Base-by-base conservation (phyloP, 768 basidiomycete genomes). In the Omphalotus guepiniiformis region DNA sequence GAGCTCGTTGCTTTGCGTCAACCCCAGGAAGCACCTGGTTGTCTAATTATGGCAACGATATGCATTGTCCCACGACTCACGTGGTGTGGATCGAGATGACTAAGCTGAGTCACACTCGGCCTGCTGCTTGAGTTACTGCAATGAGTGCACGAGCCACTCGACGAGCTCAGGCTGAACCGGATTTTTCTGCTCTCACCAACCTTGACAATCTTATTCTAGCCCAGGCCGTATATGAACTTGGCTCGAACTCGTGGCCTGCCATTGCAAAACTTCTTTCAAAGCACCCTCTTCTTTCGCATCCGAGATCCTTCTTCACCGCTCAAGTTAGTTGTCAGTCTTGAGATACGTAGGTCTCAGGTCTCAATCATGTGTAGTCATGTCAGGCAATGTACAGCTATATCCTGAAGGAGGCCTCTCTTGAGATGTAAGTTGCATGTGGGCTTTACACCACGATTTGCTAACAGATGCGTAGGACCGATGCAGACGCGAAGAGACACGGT, bases 201-300 rank as follows among this genome's bases (percentile, higher is more conserved):
- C 61, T 87, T 44, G 91, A 94, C 66, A 73, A 79, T 48, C 83
- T 96, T 41, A 67, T 96, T 23, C 76, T 95, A 40, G 81, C 92
- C 2, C 93, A 96, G 66, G 83, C 90, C 0, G 83, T 90, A 35
- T 88, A 88, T 65, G 88, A 93, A 59, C 72, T 84, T 47, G 92
- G 93, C 12, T 70, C 80, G 28, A 66, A 74, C 38, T 73, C 74
- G 3, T 93, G 93, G 93, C 58, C 72, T 28, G 63, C 73, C 5
- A 79, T 94, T 7, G 74, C 86, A 18, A 75, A 75, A 35, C 54
- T 87, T 6, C 75, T 95, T 16, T 69, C 76, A 15, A 78, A 77
- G 22, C 90, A 94, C 55, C 83, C 91, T 12, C 70, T 90, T 7
- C 68, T 87, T 36, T 65, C 69, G 2, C 77, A 81, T 39, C 79